Evolutionary conservation across 805 yeast species (phyloP), one percentile per base, ranked within the genome.

Genomic region (Myxozyma neglecta): DNA sequence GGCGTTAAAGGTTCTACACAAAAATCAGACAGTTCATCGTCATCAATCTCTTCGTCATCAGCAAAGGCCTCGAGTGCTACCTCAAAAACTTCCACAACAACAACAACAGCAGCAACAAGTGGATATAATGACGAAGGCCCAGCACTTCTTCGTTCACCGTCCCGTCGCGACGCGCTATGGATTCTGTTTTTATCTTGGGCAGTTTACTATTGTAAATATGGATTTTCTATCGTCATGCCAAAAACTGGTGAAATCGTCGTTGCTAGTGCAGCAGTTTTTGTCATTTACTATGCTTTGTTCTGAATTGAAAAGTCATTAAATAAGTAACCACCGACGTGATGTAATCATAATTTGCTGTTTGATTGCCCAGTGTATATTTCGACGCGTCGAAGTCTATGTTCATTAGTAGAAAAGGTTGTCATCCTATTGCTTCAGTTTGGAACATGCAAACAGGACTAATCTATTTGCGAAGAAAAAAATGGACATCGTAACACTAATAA

Each of bases 141-240:
- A 16, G 64, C 60, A 3, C 13, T 56, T 13, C 39, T 57, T 51
- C 55, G 65, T 5, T 24, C 44, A n/a, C 50, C 45, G 11, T 35
- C 43, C 13, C 13, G 18, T 18, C 52, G 56, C 9, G 65, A 61
- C 34, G 61, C 45, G 6, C 49, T 45, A 7, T 63, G 66, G 66
- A 20, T 60, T 10, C 35, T 43, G 11, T 46, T 60, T 10, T 44
- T 63, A 24, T 34, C 55, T 4, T 60, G 64, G 61, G 59, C 59
- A 32, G 56, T 53, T 24, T 63, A 63, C 54, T 63, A 63, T 50
- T 63, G 66, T 44, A 63, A 53, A 45, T 63, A 60, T 43, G 66
- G 66, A 14, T 56, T 60, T 40, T 45, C 24, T 3, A 11, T 63
- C 4, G 16, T 18, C 20, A 29, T 56, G 48, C 66, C 66, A 11